These are phyloP conservation scores for Aristolochia californica DNA, from an alignment of 164 flowering plant species.

Conservation along the genomic window DNA sequence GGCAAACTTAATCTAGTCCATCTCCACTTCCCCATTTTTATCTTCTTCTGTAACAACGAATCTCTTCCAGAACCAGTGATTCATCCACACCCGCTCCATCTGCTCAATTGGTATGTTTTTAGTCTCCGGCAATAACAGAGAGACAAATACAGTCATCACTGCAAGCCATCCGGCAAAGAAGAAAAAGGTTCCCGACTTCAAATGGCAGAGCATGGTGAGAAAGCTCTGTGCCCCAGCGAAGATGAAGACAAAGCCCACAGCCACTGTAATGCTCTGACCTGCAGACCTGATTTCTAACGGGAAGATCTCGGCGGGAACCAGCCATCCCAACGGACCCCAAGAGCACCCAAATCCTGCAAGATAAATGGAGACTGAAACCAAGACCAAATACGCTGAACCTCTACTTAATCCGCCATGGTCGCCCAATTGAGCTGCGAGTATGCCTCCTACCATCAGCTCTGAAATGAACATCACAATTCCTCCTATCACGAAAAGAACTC, in stretches of 20 bases:
- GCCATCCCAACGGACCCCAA: conserved; percentile 25
- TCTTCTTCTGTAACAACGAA: conserved; percentile 1
- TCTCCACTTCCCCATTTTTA: neutral
- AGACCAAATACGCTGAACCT: conserved; percentile 9
- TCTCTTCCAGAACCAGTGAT: conserved; percentile 21
- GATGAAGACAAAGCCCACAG: conserved; percentile 17
- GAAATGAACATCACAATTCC: conserved; percentile 20
- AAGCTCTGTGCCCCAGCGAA: conserved; percentile 19
- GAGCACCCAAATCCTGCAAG: conserved; percentile 18
- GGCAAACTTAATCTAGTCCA: no score
- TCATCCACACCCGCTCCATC: conserved; percentile 18
- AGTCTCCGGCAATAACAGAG: conserved; percentile 21
- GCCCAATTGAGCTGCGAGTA: conserved; percentile 14
- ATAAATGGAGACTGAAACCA: conserved; percentile 14
- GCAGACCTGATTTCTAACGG: conserved; percentile 22
- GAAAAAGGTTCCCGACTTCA: conserved; percentile 24
- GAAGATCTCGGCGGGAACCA: conserved; percentile 23
- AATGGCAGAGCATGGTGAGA: conserved; percentile 20
- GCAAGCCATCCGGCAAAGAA: conserved; percentile 27
- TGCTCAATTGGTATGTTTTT: conserved; percentile 19
- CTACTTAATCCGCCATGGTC: conserved; percentile 14
- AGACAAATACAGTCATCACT: conserved; percentile 19
- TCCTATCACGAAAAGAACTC: conserved; percentile 13
- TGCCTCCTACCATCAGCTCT: conserved; percentile 14
- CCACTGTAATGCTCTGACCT: conserved; percentile 21